Conservation (phyloP, 2,329 filamentous ascomycete genomes). For the Cercospora sp. region DNA sequence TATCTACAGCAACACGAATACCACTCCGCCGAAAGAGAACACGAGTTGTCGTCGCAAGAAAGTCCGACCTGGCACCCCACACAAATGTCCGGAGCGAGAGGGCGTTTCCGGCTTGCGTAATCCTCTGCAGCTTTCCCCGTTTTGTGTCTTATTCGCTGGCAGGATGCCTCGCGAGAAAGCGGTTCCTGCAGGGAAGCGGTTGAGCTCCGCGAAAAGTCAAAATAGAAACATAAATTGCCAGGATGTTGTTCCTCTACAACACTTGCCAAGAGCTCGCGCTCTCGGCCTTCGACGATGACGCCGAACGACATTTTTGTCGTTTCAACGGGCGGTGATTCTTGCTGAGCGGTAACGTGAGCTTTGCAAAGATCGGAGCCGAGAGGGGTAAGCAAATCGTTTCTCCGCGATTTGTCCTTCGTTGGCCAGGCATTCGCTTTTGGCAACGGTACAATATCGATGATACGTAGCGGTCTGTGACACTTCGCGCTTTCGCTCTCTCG, state of each 20-base stretch:
- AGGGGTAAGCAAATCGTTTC: neutral
- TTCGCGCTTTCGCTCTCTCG: constrained; percentile 3
- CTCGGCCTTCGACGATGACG: neutral
- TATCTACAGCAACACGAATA: neutral
- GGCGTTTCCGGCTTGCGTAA: constrained; percentile 1
- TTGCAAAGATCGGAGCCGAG: neutral
- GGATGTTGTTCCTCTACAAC: neutral
- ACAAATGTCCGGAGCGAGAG: constrained; percentile 5
- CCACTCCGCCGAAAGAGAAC: neutral
- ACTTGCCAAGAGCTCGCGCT: neutral
- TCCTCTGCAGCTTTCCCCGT: constrained; percentile 6
- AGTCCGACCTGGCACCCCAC: constrained; percentile 10
- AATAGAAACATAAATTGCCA: constrained; percentile 2
- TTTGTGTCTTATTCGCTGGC: neutral
- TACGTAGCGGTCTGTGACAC: constrained; percentile 1
- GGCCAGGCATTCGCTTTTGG: neutral
- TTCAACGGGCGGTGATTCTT: neutral
- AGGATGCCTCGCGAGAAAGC: neutral
- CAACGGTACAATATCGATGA: neutral
- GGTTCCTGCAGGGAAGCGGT: constrained; percentile 3
- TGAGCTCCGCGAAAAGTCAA: neutral
- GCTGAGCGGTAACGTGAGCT: neutral
- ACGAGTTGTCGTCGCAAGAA: neutral
- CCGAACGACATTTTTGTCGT: neutral
- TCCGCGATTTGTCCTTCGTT: neutral